Percentiles rank a stretch among this genome's conserved stretches.
Conservation (phyloP, 495 filamentous ascomycete species). For the Xylaria bambusicola region DNA sequence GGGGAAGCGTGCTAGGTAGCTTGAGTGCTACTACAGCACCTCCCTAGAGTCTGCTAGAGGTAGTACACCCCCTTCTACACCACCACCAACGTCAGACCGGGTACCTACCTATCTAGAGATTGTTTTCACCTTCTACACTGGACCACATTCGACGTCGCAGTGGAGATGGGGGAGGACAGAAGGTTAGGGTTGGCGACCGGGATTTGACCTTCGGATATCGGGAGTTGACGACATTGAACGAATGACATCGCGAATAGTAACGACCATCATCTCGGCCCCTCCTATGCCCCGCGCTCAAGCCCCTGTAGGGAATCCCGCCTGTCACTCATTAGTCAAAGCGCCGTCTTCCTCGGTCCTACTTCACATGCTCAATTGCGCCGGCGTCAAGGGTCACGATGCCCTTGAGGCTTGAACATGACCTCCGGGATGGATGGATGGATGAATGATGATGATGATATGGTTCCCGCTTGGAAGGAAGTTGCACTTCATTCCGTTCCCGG, state of each 20-base stretch:
- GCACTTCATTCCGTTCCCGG: too few species aligned
- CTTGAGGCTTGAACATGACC: constrained; percentile 2
- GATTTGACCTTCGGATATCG: background rate
- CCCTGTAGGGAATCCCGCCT: constrained; percentile 3
- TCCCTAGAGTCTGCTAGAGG: too few species aligned
- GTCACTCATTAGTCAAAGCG: constrained; percentile 15
- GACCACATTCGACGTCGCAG: too few species aligned
- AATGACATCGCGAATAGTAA: background rate
- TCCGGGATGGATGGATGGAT: background rate
- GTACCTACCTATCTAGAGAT: too few species aligned
- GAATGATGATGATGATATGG: too few species aligned
- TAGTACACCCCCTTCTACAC: too few species aligned
- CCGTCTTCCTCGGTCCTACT: constrained; percentile 12
- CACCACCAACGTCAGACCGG: too few species aligned
- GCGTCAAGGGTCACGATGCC: constrained; percentile 11
- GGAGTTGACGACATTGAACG: background rate
- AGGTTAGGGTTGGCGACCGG: constrained; percentile 4
- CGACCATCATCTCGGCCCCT: background rate
- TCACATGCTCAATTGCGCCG: constrained; percentile 15
- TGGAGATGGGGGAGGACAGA: background rate
- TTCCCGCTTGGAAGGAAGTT: too few species aligned
- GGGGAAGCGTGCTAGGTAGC: too few species aligned
- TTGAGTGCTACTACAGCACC: too few species aligned
- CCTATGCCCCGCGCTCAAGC: constrained; percentile 9
- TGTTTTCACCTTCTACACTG: constrained; percentile 12